Base-by-base conservation (phyloP, 257 asterid species). In the Anisodus acutangulus region DNA sequence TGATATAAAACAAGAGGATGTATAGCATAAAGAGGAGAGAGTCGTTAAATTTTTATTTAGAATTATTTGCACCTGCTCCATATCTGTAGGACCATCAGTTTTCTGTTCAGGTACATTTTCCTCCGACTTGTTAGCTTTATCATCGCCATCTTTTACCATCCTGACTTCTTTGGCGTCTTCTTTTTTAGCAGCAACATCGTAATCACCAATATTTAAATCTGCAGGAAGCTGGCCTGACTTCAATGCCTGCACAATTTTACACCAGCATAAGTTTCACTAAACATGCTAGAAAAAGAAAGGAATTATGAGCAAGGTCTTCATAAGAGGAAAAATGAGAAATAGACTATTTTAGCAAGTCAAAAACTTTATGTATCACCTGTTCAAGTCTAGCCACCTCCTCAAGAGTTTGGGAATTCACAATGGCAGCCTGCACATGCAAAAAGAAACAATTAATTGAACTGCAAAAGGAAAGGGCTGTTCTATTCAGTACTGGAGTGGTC, bases 341-440 rank as follows among this genome's bases (percentile, higher is more conserved):
- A 78, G 22, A 78, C 51, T 78, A 15, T 13, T 53, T 78, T 37
- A 13, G 49, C 35, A 81, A 81, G 13, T 45, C 74, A 63, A 63
- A 63, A 16, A 6, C 6, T 59, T 15, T 74, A 83, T 47, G 87
- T 82, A 81, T 88, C 81, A 94, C 99, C 99, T 97, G 97, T 89
- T 97, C 99, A 87, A 97, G 99, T 90, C 97, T 93, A 69, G 99
- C 97, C 86, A 97, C 98, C 91, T 97, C 98, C 90, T 97, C 99
- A 63, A 97, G 97, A 83, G 99, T 93, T 89, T 95, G 98, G 68
- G 99, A 92, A 87, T 95, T 97, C 85, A 92, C 93, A 86, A 97
- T 97, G 84, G 99, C 99, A 92, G 99, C 98, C 98, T 97, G 94
- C 91, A 90, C 3, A 72, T 72, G 78, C 79, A 83, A 45, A 82